A percentile compares a stretch with the other conserved stretches of the same genome.
These are phyloP conservation scores for Calendula officinalis DNA, from an alignment of 129 eudicot species.

Conservation along the genomic window DNA sequence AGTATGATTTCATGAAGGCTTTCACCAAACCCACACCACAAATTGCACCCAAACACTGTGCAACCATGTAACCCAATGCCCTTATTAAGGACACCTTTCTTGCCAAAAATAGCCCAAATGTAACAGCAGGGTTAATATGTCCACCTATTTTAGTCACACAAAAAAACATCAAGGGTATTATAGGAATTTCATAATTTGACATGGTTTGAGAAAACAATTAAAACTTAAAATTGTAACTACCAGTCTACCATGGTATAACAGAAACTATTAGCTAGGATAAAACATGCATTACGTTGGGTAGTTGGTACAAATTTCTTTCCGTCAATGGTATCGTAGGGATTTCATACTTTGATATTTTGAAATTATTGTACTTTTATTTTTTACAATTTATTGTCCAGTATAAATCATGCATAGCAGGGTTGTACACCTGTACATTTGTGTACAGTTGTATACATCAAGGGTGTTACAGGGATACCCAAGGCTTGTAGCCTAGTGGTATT, in stretches of 20 bases:
- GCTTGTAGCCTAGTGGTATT: too few species aligned
- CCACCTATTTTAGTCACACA: conserved; percentile 29
- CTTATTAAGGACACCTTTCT: conserved; percentile 55
- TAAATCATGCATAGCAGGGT: too few species aligned
- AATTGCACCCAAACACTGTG: conserved; percentile 60
- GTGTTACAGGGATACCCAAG: too few species aligned
- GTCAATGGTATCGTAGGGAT: too few species aligned
- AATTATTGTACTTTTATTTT: too few species aligned
- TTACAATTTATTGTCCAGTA: too few species aligned
- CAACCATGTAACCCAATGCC: conserved; percentile 56
- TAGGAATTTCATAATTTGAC: not conserved
- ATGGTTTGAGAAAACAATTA: not conserved
- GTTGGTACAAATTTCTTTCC: too few species aligned
- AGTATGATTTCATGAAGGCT: too few species aligned
- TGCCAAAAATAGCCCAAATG: conserved; percentile 65
- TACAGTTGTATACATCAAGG: too few species aligned
- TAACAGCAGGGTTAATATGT: conserved; percentile 74
- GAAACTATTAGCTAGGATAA: not conserved
- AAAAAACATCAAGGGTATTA: not conserved
- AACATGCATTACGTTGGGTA: not conserved
- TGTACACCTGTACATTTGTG: too few species aligned
- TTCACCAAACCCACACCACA: conserved; percentile 37
- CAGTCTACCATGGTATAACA: not conserved
- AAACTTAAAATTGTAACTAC: not conserved
- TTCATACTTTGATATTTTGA: too few species aligned